A percentile compares a stretch with the other conserved stretches of the same genome.
Conservation (phyloP, 2,329 filamentous ascomycete genomes). For the Whalleya microplaca region DNA sequence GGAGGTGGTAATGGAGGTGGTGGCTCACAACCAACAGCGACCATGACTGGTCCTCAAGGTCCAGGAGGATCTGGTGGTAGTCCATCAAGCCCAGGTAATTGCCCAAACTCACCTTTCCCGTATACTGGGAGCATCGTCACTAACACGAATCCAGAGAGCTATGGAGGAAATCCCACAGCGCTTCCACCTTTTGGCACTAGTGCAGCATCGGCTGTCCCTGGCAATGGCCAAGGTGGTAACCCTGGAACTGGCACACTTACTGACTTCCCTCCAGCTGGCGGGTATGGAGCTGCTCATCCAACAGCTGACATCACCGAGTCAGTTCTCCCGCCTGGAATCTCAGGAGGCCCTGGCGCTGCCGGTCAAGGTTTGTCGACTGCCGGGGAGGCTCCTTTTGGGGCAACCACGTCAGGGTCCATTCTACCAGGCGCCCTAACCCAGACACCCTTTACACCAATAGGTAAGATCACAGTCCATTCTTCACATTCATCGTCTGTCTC, state of each 20-base stretch:
- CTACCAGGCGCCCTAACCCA: slow-evolving; percentile 12
- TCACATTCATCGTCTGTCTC: not conserved
- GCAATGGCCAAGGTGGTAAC: slow-evolving; percentile 10
- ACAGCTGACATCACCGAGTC: slow-evolving; percentile 19
- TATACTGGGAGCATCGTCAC: slow-evolving; percentile 17
- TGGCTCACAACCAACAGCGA: slow-evolving; percentile 28
- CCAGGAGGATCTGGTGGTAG: slow-evolving; percentile 18
- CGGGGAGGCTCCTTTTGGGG: slow-evolving; percentile 2
- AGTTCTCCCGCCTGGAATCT: slow-evolving; percentile 21
- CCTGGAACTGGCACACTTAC: slow-evolving; percentile 4
- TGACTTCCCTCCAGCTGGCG: slow-evolving; percentile 24
- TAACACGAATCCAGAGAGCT: slow-evolving; percentile 13
- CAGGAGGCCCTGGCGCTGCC: slow-evolving; percentile 16
- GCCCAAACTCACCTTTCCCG: slow-evolving; percentile 14
- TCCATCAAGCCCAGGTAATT: slow-evolving; percentile 23
- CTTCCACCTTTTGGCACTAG: slow-evolving; percentile 11
- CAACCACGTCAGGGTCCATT: slow-evolving; percentile 15
- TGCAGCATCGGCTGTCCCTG: slow-evolving; percentile 3
- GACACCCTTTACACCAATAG: slow-evolving; percentile 12
- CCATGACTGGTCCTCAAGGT: slow-evolving; percentile 27
- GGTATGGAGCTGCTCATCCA: slow-evolving; percentile 28
- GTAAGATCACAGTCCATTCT: slow-evolving; percentile 7
- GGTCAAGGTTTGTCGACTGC: slow-evolving; percentile 11
- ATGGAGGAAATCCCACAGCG: slow-evolving; percentile 15
- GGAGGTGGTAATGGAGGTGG: slow-evolving; percentile 17